Evolutionary conservation across 306 rosid species (phyloP).

Genomic region (Rosa rugosa): DNA sequence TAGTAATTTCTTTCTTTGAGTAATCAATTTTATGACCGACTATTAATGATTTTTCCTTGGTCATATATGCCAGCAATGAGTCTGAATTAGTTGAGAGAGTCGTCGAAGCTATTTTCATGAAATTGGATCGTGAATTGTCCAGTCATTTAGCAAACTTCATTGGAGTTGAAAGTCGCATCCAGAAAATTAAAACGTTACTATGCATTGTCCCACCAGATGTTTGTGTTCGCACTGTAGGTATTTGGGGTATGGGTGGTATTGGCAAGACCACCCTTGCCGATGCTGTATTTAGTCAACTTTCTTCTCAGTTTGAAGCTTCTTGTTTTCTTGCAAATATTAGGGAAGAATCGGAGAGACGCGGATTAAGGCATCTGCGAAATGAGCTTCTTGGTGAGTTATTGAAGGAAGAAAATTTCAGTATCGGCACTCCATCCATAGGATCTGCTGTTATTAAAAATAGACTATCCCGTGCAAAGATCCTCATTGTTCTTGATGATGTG

Average conservation of each 20-base stretch:
- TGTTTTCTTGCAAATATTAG: constrained; percentile 10
- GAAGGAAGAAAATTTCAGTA: constrained; percentile 2
- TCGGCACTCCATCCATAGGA: neutral
- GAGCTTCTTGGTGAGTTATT: neutral
- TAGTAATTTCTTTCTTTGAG: neutral
- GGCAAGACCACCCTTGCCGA: too few relatives aligned
- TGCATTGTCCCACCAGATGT: neutral
- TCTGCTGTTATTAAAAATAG: neutral
- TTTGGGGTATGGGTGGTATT: too few relatives aligned
- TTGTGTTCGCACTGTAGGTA: neutral
- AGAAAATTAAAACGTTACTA: neutral
- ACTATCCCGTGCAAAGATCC: neutral
- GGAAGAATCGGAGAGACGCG: constrained; percentile 1
- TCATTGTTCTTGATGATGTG: constrained; percentile 17
- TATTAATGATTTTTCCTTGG: neutral
- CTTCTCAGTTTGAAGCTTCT: too few relatives aligned
- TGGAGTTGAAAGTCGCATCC: neutral
- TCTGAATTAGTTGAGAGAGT: neutral
- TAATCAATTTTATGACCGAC: accelerated
- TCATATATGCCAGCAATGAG: neutral
- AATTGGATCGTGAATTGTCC: neutral
- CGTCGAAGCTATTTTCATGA: too few relatives aligned
- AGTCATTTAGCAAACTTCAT: neutral
- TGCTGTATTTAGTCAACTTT: too few relatives aligned
- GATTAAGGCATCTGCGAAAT: constrained; percentile 1